These are phyloP conservation scores for Phytopythium delawarense DNA, from an alignment of 352 stramenopile genomes.

Conservation along the genomic window DNA sequence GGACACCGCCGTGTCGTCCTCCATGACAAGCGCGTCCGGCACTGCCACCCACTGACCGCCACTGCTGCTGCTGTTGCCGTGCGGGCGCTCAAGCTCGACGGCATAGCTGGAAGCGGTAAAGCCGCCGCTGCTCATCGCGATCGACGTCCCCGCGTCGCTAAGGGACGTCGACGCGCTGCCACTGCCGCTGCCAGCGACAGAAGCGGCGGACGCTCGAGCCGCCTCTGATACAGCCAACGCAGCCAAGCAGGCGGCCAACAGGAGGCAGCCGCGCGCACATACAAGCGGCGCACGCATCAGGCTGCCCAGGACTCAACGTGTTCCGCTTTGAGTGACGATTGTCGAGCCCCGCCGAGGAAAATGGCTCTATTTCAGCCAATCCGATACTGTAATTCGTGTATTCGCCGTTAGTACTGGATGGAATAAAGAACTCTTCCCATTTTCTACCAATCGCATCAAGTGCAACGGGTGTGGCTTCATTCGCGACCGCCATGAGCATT, in stretches of 20 bases:
- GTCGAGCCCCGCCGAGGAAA: too few species aligned
- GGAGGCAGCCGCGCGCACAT: neutral
- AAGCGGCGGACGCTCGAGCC: neutral
- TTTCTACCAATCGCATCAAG: neutral
- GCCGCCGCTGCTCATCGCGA: neutral
- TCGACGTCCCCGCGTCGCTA: neutral
- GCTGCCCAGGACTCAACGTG: too few species aligned
- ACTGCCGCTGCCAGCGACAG: neutral
- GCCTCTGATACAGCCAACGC: neutral
- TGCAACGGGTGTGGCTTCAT: neutral
- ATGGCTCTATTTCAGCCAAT: too few species aligned
- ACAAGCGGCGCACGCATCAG: neutral
- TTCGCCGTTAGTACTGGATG: too few species aligned
- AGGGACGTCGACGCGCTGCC: neutral
- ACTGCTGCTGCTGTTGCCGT: neutral
- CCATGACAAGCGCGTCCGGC: constrained; percentile 1
- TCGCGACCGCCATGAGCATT: neutral
- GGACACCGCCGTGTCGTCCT: neutral
- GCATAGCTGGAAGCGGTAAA: neutral
- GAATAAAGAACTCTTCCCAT: too few species aligned
- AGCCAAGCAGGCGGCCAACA: neutral
- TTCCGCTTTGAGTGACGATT: too few species aligned
- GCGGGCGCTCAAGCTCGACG: neutral
- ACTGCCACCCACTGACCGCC: neutral
- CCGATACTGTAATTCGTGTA: too few species aligned